Percentiles rank a stretch among this genome's conserved stretches.
Evolutionary conservation across 2,329 filamentous ascomycete genomes (phyloP).

Genomic region (Ophiostoma sp.): DNA sequence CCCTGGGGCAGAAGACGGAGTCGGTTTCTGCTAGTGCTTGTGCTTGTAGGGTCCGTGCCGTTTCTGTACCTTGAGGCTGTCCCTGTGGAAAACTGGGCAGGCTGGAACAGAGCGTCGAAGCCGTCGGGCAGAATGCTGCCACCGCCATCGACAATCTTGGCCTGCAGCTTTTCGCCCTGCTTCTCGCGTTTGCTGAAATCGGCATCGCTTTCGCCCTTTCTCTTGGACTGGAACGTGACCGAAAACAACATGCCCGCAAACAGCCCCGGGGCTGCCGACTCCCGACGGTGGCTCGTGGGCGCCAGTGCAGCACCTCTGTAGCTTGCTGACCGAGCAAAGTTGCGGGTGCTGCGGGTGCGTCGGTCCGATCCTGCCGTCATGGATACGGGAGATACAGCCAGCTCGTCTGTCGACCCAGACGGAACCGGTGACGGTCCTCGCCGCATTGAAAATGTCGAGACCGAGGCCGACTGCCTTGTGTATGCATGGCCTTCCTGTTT

Average conservation of each 20-base stretch:
- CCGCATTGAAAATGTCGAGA: neutral
- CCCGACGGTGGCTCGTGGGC: constrained; percentile 15
- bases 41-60: neutral
- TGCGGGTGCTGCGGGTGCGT: constrained; percentile 29
- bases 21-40: constrained; percentile 24
- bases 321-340: neutral
- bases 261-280: constrained; percentile 35
- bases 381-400: constrained; percentile 39
- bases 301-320: constrained; percentile 19
- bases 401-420: constrained; percentile 44
- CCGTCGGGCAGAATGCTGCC: constrained; percentile 67
- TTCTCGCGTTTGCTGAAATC: constrained; percentile 33
- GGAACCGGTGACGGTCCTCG: constrained; percentile 26
- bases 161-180: constrained; percentile 47
- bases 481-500: neutral
- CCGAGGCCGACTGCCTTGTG: neutral
- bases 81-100: constrained; percentile 32
- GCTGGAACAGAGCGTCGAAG: constrained; percentile 75
- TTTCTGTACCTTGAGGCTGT: constrained; percentile 24
- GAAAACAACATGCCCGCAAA: constrained; percentile 86
- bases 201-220: constrained; percentile 50
- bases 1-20: constrained; percentile 53
- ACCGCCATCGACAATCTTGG: constrained; percentile 63
- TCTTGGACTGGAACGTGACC: constrained; percentile 60
- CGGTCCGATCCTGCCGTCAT: constrained; percentile 29